Evolutionary conservation across 441 rosid species (phyloP).

Genomic region (Populus hybrid): DNA sequence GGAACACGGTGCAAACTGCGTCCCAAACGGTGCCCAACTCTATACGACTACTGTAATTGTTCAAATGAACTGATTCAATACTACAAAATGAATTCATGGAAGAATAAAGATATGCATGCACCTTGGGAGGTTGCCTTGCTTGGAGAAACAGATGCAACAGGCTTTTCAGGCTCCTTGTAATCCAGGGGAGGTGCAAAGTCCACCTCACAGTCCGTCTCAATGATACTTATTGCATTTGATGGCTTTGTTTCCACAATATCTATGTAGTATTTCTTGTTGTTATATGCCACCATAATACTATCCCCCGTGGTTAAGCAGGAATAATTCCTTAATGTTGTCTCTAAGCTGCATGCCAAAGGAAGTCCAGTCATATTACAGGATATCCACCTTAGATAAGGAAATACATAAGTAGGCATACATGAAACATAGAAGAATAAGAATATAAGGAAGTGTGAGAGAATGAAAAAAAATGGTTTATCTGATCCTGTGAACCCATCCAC

Average conservation of each 20-base stretch:
- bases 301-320: conserved; percentile 89
- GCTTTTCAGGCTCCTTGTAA: no score
- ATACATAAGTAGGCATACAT: background rate
- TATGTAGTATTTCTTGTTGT: conserved; percentile 77
- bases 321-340: conserved; percentile 81
- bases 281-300: conserved; percentile 89
- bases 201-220: no score
- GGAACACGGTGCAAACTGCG: no score
- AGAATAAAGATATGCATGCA: no score
- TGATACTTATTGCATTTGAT: conserved; percentile 64
- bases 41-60: no score
- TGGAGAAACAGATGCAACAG: no score
- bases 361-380: background rate
- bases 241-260: conserved; percentile 83
- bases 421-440: background rate
- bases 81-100: no score
- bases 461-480: background rate
- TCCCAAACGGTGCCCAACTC: no score
- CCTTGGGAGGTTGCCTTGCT: no score
- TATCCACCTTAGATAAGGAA: background rate
- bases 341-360: conserved; percentile 51
- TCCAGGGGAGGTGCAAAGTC: no score
- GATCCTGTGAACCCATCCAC: background rate
- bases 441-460: background rate
- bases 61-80: no score